Percentiles rank a stretch among this genome's conserved stretches.
These are phyloP conservation scores for Diaporthe sp. DNA, from an alignment of 2,329 filamentous ascomycete genomes.

Conservation along the genomic window DNA sequence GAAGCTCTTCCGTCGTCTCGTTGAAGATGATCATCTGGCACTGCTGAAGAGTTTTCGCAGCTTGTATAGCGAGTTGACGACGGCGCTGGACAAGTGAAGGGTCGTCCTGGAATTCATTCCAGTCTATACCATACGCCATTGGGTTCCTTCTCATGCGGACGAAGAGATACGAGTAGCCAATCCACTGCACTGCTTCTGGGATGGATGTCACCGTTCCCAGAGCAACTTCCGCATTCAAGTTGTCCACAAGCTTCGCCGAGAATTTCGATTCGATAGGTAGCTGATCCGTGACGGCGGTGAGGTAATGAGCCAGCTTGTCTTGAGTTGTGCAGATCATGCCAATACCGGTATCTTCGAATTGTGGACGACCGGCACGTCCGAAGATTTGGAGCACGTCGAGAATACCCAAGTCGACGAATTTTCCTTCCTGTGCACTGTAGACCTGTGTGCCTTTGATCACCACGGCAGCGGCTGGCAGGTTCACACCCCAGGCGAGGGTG, in stretches of 20 bases:
- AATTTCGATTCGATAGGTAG: conserved; percentile 98
- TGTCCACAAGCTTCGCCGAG: conserved; percentile 93
- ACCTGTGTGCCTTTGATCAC: conserved; percentile 98
- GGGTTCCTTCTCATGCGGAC: conserved; percentile 96
- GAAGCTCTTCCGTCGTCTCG: conserved; percentile 90
- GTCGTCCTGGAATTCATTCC: conserved; percentile 90
- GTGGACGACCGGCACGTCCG: conserved; percentile 95
- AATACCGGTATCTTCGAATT: conserved; percentile 97
- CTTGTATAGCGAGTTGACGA: conserved; percentile 88
- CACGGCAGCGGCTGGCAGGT: conserved; percentile 95
- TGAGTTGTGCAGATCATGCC: conserved; percentile 98
- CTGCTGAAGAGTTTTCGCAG: conserved; percentile 87
- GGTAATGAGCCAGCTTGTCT: conserved; percentile 92
- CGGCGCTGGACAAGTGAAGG: conserved; percentile 88
- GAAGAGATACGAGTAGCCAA: conserved; percentile 97
- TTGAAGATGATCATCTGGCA: conserved; percentile 99
- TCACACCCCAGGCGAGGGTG: conserved; percentile 98
- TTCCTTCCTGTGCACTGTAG: conserved; percentile 96
- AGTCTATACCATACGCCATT: conserved; percentile 94
- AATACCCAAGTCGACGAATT: conserved; percentile 96
- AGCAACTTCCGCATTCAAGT: conserved; percentile 94
- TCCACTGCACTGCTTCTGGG: conserved; percentile 93
- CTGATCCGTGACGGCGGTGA: conserved; percentile 93
- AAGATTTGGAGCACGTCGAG: conserved; percentile 98
- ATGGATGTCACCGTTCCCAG: conserved; percentile 96